Evolutionary conservation across 1,284 basidiomycete species (phyloP), one percentile per base, ranked within the genome.

Genomic region (Microbotryum intermedium): DNA sequence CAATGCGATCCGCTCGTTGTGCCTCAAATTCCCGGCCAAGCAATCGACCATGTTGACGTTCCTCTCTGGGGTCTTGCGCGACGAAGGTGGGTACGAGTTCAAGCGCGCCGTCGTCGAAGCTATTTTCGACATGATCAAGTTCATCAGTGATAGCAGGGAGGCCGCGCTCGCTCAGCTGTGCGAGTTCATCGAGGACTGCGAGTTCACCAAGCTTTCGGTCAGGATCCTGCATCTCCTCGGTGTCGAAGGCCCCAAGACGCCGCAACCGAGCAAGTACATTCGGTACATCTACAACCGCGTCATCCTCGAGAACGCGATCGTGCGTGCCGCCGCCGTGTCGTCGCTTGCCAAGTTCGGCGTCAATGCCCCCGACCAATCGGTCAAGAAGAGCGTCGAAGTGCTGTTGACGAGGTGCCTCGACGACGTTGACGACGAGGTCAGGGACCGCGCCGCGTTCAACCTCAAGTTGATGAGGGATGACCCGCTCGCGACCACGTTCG

Each of bases 41-140:
- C 92, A 99, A 75, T 86, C 85, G 21, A 85, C 89, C 57, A 94
- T 95, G 91, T 84, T 97, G 57, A 83, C 87, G 3, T 97, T 97
- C 84, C 82, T 97, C 39, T 91, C 90, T 51, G 90, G 91, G 51
- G 88, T 95, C 25, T 82, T 97, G 48, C 84, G 92, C 49, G 93
- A 97, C 72, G 95, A 99, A 76, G 95, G 95, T 59, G 95, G 95
- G 23, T 98, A 97, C 76, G 95, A 98, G 74, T 98, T 97, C 82
- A 99, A 99, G 79, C 88, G 93, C 52, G 91, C 94, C 4, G 92
- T 98, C 49, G 94, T 99, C 45, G 95, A 98, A 76, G 94, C 95
- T 50, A 98, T 99, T 74, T 98, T 98, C 75, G 94, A 98, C 76
- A 98, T 98, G 95, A 90, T 98, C 82, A 95, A 94, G 75, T 97